Base-by-base conservation (phyloP, 2,329 filamentous ascomycete species). In the Purpureocillium lavendulum region DNA sequence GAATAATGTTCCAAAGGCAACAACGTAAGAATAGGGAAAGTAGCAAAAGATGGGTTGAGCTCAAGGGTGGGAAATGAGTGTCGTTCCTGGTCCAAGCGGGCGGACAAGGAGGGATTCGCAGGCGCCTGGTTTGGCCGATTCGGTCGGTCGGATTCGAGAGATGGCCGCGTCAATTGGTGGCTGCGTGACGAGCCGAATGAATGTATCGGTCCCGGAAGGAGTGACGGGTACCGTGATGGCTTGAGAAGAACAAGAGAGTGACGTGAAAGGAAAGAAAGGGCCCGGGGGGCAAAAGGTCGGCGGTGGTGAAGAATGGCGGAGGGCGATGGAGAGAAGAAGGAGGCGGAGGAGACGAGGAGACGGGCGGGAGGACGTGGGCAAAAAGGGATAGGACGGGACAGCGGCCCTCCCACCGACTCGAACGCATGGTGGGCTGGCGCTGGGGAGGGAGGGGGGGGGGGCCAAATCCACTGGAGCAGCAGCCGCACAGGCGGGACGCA, bases 121-220 rank as follows among this genome's bases (percentile, higher is more conserved):
- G 40, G 42, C 40, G 43, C 36, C 35, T 44, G 34, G 40, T 26
- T 26, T 10, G 21, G 21, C 10, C 21, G 21, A 10, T 10, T 10
- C 6, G 5, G 21, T 26, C 10, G 21, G 35, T 39, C 31, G 42
- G 46, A 39, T 43, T 44, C 40, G 49, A 49, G 45, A 49, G 42
- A 47, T 11, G 32, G 41, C 37, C 36, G 41, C 36, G 43, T 40
- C 42, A 32, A 36, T 39, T 32, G 30, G 35, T 39, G 43, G 39
- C 46, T 47, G 43, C 49, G 49, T 48, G 45, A 51, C 44, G 49
- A 59, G 56, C 54, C 57, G 49, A 63, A 60, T 48, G 61, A 65
- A 61, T 61, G 66, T 57, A 65, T 67, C 62, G 58, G 59, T 58
- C 59, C 62, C 61, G 67, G 59, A 73, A 70, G 55, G 69, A 72